A percentile compares a stretch with the other conserved stretches of the same genome.
These are phyloP conservation scores for Wickerhamiella sergipiensis DNA, from an alignment of 805 yeast species.

Conservation along the genomic window DNA sequence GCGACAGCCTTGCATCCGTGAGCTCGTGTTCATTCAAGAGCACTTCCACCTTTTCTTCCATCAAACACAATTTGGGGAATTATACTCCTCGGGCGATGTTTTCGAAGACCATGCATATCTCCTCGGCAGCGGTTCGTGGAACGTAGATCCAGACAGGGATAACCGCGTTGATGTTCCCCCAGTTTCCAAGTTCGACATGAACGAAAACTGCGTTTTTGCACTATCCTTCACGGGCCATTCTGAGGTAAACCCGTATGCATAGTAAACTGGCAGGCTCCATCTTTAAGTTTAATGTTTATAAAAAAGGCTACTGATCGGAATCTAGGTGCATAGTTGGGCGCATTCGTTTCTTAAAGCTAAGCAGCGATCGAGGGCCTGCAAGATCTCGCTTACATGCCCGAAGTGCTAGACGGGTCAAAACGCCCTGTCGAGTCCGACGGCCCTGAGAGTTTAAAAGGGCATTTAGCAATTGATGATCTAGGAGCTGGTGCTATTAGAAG, in stretches of 20 bases:
- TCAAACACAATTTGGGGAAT: not conserved
- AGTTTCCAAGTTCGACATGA: not conserved
- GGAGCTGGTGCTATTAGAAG: not conserved
- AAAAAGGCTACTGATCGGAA: no score
- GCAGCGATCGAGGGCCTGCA: no score
- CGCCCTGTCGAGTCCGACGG: not conserved
- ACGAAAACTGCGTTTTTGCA: not conserved
- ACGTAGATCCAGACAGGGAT: not conserved
- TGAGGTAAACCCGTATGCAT: no score
- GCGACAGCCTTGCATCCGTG: not conserved
- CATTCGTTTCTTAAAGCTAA: no score
- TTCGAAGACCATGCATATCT: not conserved
- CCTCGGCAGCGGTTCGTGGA: not conserved
- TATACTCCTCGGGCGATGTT: not conserved
- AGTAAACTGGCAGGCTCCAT: no score
- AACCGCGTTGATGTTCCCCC: not conserved
- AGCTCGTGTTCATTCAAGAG: not conserved
- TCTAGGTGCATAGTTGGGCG: no score
- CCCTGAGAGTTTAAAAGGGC: not conserved
- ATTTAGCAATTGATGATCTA: not conserved
- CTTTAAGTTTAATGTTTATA: no score
- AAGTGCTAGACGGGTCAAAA: not conserved
- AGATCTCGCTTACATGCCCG: not conserved
- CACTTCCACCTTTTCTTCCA: no score
- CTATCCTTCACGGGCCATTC: no score